phyloP scores from a whole-genome alignment of 202 grass and related monocot genomes.

The Dendrocalamus latiflorus region DNA sequence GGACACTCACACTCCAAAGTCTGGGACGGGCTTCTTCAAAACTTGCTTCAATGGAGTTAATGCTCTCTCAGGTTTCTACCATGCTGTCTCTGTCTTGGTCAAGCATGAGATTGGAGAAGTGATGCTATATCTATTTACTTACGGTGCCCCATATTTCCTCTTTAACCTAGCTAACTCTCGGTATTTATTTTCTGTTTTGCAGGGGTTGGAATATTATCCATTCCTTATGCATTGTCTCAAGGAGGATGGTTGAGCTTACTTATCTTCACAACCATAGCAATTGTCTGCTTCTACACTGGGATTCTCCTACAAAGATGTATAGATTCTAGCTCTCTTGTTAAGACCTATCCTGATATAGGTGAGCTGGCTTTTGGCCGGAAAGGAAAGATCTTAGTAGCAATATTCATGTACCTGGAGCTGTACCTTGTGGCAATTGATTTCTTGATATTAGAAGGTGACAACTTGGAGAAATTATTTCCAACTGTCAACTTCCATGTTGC shows the following conservation, averaged over 20 bases:
- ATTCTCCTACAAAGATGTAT: constrained; percentile 86
- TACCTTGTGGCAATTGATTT: constrained; percentile 76
- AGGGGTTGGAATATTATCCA: constrained; percentile 86
- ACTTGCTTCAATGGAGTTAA: constrained; percentile 97
- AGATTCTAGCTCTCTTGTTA: constrained; percentile 56
- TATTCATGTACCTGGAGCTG: constrained; percentile 79
- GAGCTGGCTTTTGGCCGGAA: constrained; percentile 66
- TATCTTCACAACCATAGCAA: constrained; percentile 47
- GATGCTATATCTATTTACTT: constrained; percentile 16
- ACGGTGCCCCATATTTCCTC: not conserved
- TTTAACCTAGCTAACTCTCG: not conserved
- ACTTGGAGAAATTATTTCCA: constrained; percentile 81
- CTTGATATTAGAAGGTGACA: constrained; percentile 95
- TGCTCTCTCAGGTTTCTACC: constrained; percentile 74
- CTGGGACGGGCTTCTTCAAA: constrained; percentile 65
- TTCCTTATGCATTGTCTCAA: constrained; percentile 84
- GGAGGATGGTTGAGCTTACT: constrained; percentile 81
- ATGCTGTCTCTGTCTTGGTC: not conserved
- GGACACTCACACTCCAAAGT: constrained; percentile 45
- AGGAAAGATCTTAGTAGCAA: constrained; percentile 60
- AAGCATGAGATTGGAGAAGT: constrained; percentile 10
- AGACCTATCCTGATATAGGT: constrained; percentile 89
- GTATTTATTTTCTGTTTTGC: constrained; percentile 8
- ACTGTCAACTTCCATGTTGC: constrained; percentile 41
- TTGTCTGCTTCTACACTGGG: constrained; percentile 80